These are phyloP conservation scores for Epithemia pelagica DNA, from an alignment of 108 stramenopile genomes.

Conservation along the genomic window DNA sequence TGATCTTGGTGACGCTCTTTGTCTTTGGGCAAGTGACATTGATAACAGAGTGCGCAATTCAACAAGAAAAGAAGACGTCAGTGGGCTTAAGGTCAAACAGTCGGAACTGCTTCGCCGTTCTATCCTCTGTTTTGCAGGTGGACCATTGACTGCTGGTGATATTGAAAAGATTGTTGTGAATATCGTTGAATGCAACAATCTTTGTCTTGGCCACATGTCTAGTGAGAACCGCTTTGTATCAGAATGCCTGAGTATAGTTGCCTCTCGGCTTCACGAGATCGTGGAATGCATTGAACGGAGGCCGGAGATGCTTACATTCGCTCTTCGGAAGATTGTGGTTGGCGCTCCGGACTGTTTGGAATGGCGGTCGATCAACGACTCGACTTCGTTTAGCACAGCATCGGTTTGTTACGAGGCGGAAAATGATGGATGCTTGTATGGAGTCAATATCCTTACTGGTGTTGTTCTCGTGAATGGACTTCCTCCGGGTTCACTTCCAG, in stretches of 20 bases:
- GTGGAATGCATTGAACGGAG: neutral
- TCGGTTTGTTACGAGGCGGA: slow-evolving; percentile 32
- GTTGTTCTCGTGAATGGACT: slow-evolving; percentile 39
- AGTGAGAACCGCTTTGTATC: slow-evolving; percentile 13
- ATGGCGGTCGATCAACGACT: neutral
- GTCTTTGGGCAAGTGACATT: slow-evolving; percentile 1
- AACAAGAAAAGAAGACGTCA: neutral
- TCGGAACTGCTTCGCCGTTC: neutral
- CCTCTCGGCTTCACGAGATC: neutral
- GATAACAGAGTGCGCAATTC: neutral
- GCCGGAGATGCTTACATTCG: neutral
- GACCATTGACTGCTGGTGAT: neutral
- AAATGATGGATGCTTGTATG: slow-evolving; percentile 18
- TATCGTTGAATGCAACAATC: slow-evolving; percentile 12
- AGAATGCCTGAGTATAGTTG: neutral
- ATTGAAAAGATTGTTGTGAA: neutral
- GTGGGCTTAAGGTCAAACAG: neutral
- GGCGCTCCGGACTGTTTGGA: neutral
- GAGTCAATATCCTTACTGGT: slow-evolving; percentile 40
- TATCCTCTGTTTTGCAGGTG: neutral
- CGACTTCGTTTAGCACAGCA: neutral
- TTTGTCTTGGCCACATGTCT: slow-evolving; percentile 4
- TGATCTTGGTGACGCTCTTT: slow-evolving; percentile 1
- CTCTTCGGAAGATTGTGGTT: neutral
- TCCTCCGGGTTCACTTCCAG: slow-evolving; percentile 38